Conservation (phyloP, 1,284 basidiomycete genomes). For the Wallemia mellicola region DNA sequence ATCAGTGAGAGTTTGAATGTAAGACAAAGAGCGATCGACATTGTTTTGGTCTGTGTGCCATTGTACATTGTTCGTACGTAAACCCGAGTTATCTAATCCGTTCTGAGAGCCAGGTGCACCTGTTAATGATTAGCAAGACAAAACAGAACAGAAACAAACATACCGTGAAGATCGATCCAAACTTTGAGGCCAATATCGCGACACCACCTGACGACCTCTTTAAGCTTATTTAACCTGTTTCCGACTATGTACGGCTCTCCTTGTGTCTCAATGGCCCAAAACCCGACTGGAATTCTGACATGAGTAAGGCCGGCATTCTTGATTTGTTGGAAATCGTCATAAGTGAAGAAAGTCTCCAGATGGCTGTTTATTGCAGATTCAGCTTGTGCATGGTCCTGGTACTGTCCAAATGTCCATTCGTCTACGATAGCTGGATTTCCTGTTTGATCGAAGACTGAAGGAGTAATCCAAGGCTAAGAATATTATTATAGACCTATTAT, state of each 20-base stretch:
- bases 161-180: constrained; percentile 28
- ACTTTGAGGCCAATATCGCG: background rate
- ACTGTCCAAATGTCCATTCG: constrained; percentile 55
- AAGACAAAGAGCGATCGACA: background rate
- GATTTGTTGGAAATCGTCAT: background rate
- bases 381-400: constrained; percentile 19
- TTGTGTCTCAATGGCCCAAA: background rate
- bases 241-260: background rate
- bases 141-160: constrained; percentile 17
- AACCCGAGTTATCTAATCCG: background rate
- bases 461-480: constrained; percentile 68
- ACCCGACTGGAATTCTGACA: constrained; percentile 2
- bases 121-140: constrained; percentile 29
- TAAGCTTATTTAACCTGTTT: background rate
- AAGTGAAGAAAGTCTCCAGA: background rate
- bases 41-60: background rate
- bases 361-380: background rate
- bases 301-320: background rate
- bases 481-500: no score
- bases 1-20: background rate
- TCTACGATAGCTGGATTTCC: constrained; percentile 35
- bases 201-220: background rate
- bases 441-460: constrained; percentile 54
- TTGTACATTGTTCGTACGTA: background rate
- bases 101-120: constrained; percentile 55